Conservation (phyloP, 495 filamentous ascomycete species). For the Hypoxylon fragiforme region DNA sequence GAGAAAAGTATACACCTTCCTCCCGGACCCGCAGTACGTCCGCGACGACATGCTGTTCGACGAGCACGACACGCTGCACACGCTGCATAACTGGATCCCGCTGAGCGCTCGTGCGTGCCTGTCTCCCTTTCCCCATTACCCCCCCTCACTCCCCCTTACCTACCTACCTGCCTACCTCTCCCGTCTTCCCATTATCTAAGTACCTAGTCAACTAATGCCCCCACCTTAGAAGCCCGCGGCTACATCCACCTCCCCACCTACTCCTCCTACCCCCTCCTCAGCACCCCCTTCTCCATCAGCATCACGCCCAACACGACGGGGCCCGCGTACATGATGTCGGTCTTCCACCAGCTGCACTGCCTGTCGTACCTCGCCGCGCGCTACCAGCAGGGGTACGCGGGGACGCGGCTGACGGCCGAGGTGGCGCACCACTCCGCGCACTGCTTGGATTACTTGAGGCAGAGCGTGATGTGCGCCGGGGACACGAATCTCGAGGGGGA, state of each 20-base stretch:
- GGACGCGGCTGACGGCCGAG: constrained; percentile 42
- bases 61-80: constrained; percentile 42
- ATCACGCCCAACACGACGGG: constrained; percentile 41
- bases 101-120: constrained; percentile 46
- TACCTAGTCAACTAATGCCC: neutral
- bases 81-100: constrained; percentile 51
- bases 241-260: constrained; percentile 44
- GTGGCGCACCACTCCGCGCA: constrained; percentile 51
- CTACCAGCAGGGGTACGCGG: constrained; percentile 46
- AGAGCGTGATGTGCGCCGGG: constrained; percentile 51
- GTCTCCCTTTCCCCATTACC: too few species aligned
- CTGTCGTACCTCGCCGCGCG: constrained; percentile 50
- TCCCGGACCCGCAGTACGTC: constrained; percentile 42
- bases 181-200: too few species aligned
- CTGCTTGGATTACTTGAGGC: constrained; percentile 55
- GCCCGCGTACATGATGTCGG: constrained; percentile 53
- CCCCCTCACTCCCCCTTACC: too few species aligned
- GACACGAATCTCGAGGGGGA: constrained; percentile 54
- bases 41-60: constrained; percentile 51
- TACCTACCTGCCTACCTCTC: too few species aligned
- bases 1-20: constrained; percentile 47
- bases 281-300: constrained; percentile 41
- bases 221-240: constrained; percentile 41
- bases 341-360: constrained; percentile 59
- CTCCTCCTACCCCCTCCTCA: constrained; percentile 39